Base-by-base conservation (phyloP, 2,329 filamentous ascomycete species). In the Ceratocystis ficicola region DNA sequence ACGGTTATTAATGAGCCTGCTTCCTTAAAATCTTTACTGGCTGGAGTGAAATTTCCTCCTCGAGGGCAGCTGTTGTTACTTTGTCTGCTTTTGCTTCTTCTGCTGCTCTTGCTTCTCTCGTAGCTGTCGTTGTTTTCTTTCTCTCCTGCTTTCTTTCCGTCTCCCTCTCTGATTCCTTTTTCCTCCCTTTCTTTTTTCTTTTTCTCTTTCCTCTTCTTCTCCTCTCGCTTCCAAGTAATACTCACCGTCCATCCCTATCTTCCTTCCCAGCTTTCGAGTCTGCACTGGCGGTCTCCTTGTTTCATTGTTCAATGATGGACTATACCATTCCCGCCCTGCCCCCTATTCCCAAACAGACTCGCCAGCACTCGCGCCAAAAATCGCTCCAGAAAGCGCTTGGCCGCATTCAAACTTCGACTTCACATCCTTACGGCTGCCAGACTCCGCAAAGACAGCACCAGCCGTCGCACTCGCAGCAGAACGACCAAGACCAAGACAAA, bases 271-370 rank as follows among this genome's bases (percentile, higher is more conserved):
- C 25, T n/a, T 10, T 20, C n/a, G 61, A 63, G 61, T 48, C 61
- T 63, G 61, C 61, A 8, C 44, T 30, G 46, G 44, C 44, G 48
- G 61, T 50, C 46, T 64, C 36, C 48, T 36, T 64, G 30, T 57
- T 52, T 50, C 28, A 30, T 36, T 59, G 28, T 32, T 61, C 46
- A 22, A 66, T 15, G n/a, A 69, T 69, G 69, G 68, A 69, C 63
- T 66, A 63, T 44, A 46, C 61, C 15, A 61, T 65, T 46, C 65
- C 65, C 44, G 59, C 68, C 17, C 44, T 68, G 17, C 69, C 69
- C 66, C 68, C 68, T 65, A 69, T 69, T 65, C 69, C 69, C 15
- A 66, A 65, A 36, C 69, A 69, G 46, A 65, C 64, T 62, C 68
- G 65, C 28, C 66, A 68, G n/a, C 66, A 68, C 28, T 66, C 69